Percentiles rank a stretch among this genome's conserved stretches.
phyloP scores from a whole-genome alignment of 371 early-diverging fungal genomes.

The Mortierella sp. region DNA sequence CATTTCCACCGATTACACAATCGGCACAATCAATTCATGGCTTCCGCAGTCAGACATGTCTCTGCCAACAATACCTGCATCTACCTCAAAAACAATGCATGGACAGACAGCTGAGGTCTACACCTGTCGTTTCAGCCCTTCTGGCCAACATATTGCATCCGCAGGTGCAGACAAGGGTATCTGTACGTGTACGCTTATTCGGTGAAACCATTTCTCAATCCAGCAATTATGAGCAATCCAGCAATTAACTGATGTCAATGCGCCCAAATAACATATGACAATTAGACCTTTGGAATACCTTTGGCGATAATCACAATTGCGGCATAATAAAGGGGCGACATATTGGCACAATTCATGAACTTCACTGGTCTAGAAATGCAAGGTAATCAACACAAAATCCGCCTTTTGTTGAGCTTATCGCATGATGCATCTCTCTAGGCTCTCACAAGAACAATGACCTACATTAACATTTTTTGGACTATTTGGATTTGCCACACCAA shows the following conservation, averaged over 20 bases:
- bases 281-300: constrained; percentile 92
- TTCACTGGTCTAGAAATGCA: constrained; percentile 92
- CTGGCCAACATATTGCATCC: constrained; percentile 88
- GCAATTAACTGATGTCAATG: neutral
- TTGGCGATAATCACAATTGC: constrained; percentile 91
- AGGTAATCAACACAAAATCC: constrained; percentile 60
- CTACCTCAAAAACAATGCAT: constrained; percentile 37
- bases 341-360: constrained; percentile 84
- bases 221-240: neutral
- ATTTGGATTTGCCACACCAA: neutral
- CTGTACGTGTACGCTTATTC: constrained; percentile 58
- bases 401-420: too few relatives aligned
- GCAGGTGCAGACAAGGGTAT: constrained; percentile 87
- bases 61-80: neutral
- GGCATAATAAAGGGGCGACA: constrained; percentile 85
- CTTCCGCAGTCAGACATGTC: neutral
- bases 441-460: too few relatives aligned
- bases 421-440: too few relatives aligned
- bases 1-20: neutral
- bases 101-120: constrained; percentile 79
- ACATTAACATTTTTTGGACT: neutral
- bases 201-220: neutral
- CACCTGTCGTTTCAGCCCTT: constrained; percentile 85
- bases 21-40: neutral
- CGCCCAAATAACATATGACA: neutral